Percentiles rank a stretch among this genome's conserved stretches.
Conservation (phyloP, 2,329 filamentous ascomycete species). For the Hypoxylon sp. region DNA sequence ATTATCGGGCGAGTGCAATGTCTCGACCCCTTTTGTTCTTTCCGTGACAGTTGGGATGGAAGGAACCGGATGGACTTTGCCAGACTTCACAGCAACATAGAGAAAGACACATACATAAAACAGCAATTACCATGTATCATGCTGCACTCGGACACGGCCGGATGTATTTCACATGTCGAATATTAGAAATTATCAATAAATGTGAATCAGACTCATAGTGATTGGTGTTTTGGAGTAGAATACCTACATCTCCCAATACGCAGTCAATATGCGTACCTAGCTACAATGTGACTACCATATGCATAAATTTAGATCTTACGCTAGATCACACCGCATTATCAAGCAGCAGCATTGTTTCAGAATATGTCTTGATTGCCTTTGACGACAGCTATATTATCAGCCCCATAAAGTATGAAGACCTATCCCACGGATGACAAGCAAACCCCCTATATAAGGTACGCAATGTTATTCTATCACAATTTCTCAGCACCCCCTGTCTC, state of each 20-base stretch:
- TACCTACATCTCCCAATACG: slow-evolving; percentile 4
- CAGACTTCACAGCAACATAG: not conserved
- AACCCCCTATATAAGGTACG: slow-evolving; percentile 31
- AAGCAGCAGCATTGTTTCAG: not conserved
- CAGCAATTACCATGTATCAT: slow-evolving; percentile 13
- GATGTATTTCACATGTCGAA: slow-evolving; percentile 12
- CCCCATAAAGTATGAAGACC: slow-evolving; percentile 2
- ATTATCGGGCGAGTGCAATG: not conserved
- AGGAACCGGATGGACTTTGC: slow-evolving; percentile 31
- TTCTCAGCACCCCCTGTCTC: slow-evolving; percentile 22
- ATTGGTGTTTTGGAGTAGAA: slow-evolving; percentile 9
- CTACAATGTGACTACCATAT: slow-evolving; percentile 22
- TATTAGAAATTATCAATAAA: not conserved
- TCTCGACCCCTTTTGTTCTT: not conserved
- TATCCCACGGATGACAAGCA: slow-evolving; percentile 27
- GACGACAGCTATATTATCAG: not conserved
- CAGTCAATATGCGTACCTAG: slow-evolving; percentile 26
- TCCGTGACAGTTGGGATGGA: not conserved
- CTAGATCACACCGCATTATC: slow-evolving; percentile 1
- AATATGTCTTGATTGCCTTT: not conserved
- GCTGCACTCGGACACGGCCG: not conserved
- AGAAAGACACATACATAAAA: not conserved
- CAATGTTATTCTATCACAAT: slow-evolving; percentile 17
- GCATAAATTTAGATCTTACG: slow-evolving; percentile 1
- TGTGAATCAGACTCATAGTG: not conserved